Evolutionary conservation across 805 yeast genomes (phyloP).

Genomic region (Metschnikowia santaceciliae): DNA sequence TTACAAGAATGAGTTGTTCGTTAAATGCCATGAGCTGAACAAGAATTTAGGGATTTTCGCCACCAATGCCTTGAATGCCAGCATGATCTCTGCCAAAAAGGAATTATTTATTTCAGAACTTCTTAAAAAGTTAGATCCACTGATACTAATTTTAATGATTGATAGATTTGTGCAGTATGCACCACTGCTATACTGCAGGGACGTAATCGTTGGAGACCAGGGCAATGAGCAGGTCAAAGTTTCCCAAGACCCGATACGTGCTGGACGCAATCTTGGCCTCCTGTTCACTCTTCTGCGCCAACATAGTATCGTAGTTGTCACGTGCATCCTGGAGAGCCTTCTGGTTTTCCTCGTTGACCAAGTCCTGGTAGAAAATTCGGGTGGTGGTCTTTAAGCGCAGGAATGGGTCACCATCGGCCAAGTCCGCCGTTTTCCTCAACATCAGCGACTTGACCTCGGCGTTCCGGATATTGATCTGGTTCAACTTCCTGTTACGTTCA

Average conservation of each 20-base stretch:
- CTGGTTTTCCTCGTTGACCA: constrained; percentile 54
- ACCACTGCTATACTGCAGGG: constrained; percentile 8
- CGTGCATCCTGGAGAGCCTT: constrained; percentile 54
- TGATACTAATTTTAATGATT: no score
- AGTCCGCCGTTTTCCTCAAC: constrained; percentile 41
- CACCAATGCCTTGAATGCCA: constrained; percentile 40
- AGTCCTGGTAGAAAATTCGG: constrained; percentile 66
- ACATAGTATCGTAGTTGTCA: constrained; percentile 37
- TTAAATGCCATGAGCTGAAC: constrained; percentile 67
- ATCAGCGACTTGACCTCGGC: constrained; percentile 71
- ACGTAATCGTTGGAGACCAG: constrained; percentile 40
- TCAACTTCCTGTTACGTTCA: constrained; percentile 79
- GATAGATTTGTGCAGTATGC: no score
- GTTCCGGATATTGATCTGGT: constrained; percentile 68
- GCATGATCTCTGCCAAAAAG: constrained; percentile 79
- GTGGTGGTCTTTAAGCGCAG: constrained; percentile 86
- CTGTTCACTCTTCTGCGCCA: constrained; percentile 41
- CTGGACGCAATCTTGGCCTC: constrained; percentile 46
- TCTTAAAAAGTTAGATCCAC: no score
- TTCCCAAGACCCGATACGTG: constrained; percentile 56
- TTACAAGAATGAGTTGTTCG: constrained; percentile 72
- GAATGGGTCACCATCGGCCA: constrained; percentile 73
- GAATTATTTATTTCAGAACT: no score
- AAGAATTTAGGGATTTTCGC: constrained; percentile 82
- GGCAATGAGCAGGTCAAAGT: constrained; percentile 49